Evolutionary conservation across 1,284 basidiomycete species (phyloP).

Genomic region (Melampsora americana): DNA sequence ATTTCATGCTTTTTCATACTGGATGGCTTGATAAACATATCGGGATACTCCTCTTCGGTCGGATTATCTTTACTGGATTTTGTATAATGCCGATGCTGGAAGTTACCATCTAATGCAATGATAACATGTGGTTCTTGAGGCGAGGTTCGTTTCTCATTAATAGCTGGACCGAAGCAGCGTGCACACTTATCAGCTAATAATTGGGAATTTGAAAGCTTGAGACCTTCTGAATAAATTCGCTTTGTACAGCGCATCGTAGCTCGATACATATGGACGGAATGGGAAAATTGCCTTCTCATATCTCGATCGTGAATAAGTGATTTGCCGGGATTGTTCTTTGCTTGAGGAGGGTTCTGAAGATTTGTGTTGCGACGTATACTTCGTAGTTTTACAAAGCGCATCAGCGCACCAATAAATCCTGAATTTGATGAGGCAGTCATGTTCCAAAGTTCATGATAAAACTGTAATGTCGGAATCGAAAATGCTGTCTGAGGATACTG

Average conservation of each 20-base stretch:
- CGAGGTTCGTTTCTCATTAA: too few species aligned
- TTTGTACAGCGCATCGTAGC: not conserved
- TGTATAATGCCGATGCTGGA: too few species aligned
- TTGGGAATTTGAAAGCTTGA: not conserved
- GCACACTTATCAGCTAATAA: not conserved
- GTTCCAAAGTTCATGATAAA: conserved; percentile 14
- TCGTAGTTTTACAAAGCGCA: not conserved
- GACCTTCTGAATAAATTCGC: not conserved
- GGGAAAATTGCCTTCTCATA: too few species aligned
- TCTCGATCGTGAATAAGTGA: not conserved
- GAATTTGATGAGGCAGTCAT: not conserved
- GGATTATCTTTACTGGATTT: too few species aligned
- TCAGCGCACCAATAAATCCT: not conserved
- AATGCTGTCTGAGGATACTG: conserved; percentile 6
- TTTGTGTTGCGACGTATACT: not conserved
- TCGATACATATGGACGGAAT: not conserved
- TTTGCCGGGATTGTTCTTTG: too few species aligned
- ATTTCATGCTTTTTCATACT: not conserved
- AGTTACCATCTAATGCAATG: too few species aligned
- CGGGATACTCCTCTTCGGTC: conserved; percentile 18
- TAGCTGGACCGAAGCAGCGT: too few species aligned
- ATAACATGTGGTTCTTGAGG: too few species aligned
- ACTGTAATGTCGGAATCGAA: conserved; percentile 13
- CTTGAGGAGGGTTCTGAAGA: not conserved
- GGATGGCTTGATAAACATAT: conserved; percentile 1